Conservation (phyloP, 345 rosid genomes). For the Raphanus sativus region DNA sequence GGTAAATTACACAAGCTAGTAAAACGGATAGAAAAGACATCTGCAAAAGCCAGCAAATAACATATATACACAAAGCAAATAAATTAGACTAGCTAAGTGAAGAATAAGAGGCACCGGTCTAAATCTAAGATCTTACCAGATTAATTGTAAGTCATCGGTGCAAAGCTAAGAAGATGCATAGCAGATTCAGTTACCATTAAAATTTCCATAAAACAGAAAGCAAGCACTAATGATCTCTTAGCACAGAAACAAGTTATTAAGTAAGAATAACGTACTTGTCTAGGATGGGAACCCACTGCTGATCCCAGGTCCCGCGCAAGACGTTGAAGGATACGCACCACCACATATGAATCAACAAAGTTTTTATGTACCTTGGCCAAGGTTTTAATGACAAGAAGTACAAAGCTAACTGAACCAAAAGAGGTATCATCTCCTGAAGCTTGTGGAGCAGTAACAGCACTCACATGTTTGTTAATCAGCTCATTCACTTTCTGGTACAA, state of each 20-base stretch:
- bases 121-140: not conserved
- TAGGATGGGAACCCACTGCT: slow-evolving; percentile 71
- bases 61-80: slow-evolving; percentile 1
- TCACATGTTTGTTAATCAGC: slow-evolving; percentile 82
- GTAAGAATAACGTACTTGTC: slow-evolving; percentile 64
- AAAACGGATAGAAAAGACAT: slow-evolving; percentile 12
- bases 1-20: not conserved
- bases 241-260: slow-evolving; percentile 13
- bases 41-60: slow-evolving; percentile 2
- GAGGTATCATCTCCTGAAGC: slow-evolving; percentile 76
- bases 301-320: slow-evolving; percentile 92
- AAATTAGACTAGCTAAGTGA: slow-evolving; percentile 11
- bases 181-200: not conserved
- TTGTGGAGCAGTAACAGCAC: slow-evolving; percentile 64
- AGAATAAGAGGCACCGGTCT: not conserved
- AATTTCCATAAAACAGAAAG: slow-evolving; percentile 8
- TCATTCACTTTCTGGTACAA: slow-evolving; percentile 88
- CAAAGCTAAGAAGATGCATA: slow-evolving; percentile 10
- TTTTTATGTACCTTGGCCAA: slow-evolving; percentile 83
- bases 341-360: slow-evolving; percentile 66
- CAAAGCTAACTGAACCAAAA: slow-evolving; percentile 74
- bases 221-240: slow-evolving; percentile 1
- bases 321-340: slow-evolving; percentile 89
- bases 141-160: not conserved
- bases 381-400: slow-evolving; percentile 88